phyloP scores from a whole-genome alignment of 495 filamentous ascomycete species.

The Polyplosphaeria fusca region DNA sequence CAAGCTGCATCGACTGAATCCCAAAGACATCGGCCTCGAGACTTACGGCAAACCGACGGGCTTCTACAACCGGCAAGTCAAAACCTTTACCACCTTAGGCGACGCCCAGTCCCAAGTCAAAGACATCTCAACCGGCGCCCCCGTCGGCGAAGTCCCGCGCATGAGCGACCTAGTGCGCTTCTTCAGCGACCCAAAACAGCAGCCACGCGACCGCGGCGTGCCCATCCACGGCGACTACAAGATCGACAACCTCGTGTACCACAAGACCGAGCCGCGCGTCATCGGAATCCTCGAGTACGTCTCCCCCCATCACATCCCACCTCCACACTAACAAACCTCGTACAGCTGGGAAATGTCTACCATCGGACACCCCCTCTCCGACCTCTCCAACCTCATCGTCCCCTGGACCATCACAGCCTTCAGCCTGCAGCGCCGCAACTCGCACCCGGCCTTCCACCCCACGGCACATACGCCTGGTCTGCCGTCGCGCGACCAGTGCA shows the following conservation, averaged over 20 bases:
- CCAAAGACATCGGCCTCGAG: slow-evolving; percentile 60
- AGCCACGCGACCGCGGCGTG: slow-evolving; percentile 68
- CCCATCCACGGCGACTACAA: slow-evolving; percentile 92
- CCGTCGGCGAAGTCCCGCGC: slow-evolving; percentile 75
- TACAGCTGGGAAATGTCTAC: slow-evolving; percentile 89
- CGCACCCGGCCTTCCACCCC: slow-evolving; percentile 52
- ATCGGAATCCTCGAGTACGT: slow-evolving; percentile 81
- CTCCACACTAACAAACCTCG: neutral
- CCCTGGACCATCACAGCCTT: slow-evolving; percentile 53
- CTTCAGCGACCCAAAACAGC: slow-evolving; percentile 58
- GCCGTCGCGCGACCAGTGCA: slow-evolving; percentile 62
- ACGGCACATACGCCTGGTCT: slow-evolving; percentile 57
- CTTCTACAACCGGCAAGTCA: slow-evolving; percentile 82
- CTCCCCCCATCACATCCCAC: neutral
- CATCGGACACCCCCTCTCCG: slow-evolving; percentile 84
- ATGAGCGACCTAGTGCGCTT: slow-evolving; percentile 70
- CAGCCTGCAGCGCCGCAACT: slow-evolving; percentile 27
- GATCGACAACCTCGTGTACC: slow-evolving; percentile 89
- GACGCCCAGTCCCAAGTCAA: slow-evolving; percentile 63
- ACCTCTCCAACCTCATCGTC: slow-evolving; percentile 71
- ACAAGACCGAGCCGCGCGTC: slow-evolving; percentile 77
- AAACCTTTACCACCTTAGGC: slow-evolving; percentile 69
- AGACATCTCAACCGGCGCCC: slow-evolving; percentile 68
- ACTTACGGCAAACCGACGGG: slow-evolving; percentile 66
- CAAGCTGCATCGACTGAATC: slow-evolving; percentile 69